Evolutionary conservation across 23 red algal genomes (phyloP).

Genomic region (Gracilaria gracilis): DNA sequence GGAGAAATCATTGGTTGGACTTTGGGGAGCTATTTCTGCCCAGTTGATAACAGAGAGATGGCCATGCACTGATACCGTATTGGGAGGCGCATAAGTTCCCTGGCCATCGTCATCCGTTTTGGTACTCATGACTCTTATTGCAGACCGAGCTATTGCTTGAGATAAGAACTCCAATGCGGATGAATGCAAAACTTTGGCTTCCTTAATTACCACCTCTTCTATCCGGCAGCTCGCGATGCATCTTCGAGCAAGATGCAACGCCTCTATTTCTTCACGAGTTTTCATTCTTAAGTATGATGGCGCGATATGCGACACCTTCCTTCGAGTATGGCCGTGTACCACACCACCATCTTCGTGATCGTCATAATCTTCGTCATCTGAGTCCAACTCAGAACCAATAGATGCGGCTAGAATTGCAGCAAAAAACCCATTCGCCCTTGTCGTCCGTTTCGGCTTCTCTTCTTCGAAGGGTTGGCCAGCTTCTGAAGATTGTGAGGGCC

Average conservation of each 20-base stretch:
- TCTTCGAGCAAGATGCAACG: conserved; percentile 78
- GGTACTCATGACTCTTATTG: conserved; percentile 30
- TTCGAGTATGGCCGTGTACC: conserved; percentile 6
- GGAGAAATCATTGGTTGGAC: conserved; percentile 51
- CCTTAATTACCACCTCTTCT: conserved; percentile 81
- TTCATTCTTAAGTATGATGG: conserved; percentile 57
- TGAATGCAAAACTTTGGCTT: conserved; percentile 78
- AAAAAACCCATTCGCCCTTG: conserved; percentile 67
- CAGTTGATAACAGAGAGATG: conserved; percentile 43
- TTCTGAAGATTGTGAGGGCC: conserved; percentile 56
- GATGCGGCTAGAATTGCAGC: conserved; percentile 67
- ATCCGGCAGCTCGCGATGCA: conserved; percentile 74
- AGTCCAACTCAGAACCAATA: conserved; percentile 68
- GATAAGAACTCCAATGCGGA: conserved; percentile 56
- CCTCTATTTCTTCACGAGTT: conserved; percentile 74
- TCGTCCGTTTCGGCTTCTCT: conserved; percentile 21
- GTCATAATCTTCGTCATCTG: conserved; percentile 61
- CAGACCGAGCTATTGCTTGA: conserved; percentile 51
- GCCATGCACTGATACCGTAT: background rate
- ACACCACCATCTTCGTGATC: conserved; percentile 42
- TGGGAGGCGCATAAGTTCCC: conserved; percentile 12
- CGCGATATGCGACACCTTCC: conserved; percentile 28
- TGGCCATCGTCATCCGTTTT: conserved; percentile 14
- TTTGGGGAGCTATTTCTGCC: conserved; percentile 57
- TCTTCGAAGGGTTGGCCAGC: conserved; percentile 23